Conservation (phyloP, 352 stramenopile genomes). For the Phytophthora pisi region DNA sequence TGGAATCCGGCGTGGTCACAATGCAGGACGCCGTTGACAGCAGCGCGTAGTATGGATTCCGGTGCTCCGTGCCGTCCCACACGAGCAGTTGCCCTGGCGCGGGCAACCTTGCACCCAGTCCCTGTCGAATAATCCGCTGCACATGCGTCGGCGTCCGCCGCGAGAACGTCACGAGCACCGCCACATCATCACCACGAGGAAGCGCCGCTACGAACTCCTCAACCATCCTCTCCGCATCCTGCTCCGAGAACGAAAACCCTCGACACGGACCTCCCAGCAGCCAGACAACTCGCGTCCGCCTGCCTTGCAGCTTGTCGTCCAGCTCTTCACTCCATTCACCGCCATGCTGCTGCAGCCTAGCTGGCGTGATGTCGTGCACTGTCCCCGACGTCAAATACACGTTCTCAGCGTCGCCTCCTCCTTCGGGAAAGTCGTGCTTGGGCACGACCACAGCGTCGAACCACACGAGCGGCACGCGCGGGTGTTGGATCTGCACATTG, state of each 20-base stretch:
- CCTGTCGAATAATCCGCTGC: slow-evolving; percentile 37
- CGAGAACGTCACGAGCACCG: slow-evolving; percentile 75
- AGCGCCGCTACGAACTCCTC: slow-evolving; percentile 37
- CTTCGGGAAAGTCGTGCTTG: slow-evolving; percentile 52
- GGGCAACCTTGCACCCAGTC: slow-evolving; percentile 24
- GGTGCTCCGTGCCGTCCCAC: slow-evolving; percentile 50
- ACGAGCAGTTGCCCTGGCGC: slow-evolving; percentile 45
- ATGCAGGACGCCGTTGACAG: slow-evolving; percentile 53
- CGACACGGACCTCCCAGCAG: slow-evolving; percentile 72
- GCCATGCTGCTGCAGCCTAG: slow-evolving; percentile 34
- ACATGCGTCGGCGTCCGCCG: slow-evolving; percentile 58
- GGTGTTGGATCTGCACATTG: slow-evolving; percentile 84
- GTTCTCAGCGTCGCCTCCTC: slow-evolving; percentile 23
- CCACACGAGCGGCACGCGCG: slow-evolving; percentile 50
- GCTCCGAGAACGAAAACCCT: slow-evolving; percentile 55
- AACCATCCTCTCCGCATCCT: slow-evolving; percentile 48
- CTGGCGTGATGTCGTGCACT: slow-evolving; percentile 43
- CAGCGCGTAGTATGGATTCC: slow-evolving; percentile 72
- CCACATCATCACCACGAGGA: slow-evolving; percentile 20
- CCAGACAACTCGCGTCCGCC: slow-evolving; percentile 44
- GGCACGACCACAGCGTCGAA: slow-evolving; percentile 73
- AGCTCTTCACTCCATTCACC: slow-evolving; percentile 29
- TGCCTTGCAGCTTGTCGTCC: slow-evolving; percentile 29
- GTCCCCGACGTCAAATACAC: slow-evolving; percentile 62
- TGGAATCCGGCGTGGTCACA: slow-evolving; percentile 77